Base-by-base conservation (phyloP, 306 rosid species). In the Aeschynomene evenia region DNA sequence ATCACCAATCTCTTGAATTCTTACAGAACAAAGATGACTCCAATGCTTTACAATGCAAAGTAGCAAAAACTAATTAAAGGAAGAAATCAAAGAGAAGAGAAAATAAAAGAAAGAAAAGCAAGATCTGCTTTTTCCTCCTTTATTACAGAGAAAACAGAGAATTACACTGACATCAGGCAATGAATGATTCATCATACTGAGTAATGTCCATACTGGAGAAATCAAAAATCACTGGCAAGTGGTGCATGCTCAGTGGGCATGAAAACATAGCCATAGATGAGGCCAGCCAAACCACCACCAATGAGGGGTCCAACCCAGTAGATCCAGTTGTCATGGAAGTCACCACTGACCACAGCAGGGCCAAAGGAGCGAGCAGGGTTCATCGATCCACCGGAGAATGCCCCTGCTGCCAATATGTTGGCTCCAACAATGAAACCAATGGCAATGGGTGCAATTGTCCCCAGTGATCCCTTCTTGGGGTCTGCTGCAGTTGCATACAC, bases 401-500 rank as follows among this genome's bases (percentile, higher is more conserved):
- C 92, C 5, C 92, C 95, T 45, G 92, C 95, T 0, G 95, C 98
- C 60, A 92, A 77, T 79, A 92, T 92, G 87, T 92, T 92, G 28
- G 96, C 96, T 0, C 96, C 98, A 64, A 92, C 98, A 37, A 89
- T 89, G 71, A 92, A 79, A 66, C 98, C 96, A 34, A 92, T 92
- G 72, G 98, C 96, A 18, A 92, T 87, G 23, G 98, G 95, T 15
- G 98, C 98, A 55, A 89, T 92, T 36, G 83, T 89, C 16, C 96
- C 98, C 40, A 89, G 12, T 13, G 92, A 76, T 0, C 95, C 98
- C 81, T 87, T 92, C 82, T 89, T 92, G 4, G 98, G 98, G 68
- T 92, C 96, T 52, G 92, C 96, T 73, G 96, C 91, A 31, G 96
- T 92, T 29, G 98, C 98, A 62, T 82, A 89, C 24, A 91, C 98